Base-by-base conservation (phyloP, 129 eudicot genomes). In the Escallonia herrerae region DNA sequence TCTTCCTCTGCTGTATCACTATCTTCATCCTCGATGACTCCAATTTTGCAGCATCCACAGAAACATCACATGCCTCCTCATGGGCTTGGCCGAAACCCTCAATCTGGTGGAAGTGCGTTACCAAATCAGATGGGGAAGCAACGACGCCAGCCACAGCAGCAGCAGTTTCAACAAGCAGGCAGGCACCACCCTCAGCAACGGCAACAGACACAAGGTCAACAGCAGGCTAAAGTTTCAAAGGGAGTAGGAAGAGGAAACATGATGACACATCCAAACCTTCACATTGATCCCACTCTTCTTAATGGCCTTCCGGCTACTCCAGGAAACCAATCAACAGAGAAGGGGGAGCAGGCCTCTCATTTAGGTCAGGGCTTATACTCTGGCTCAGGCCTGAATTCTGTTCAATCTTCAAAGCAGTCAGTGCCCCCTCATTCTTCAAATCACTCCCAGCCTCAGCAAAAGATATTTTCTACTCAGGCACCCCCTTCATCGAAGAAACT, bases 231-330 rank as follows among this genome's bases (percentile, higher is more conserved):
- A 66, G 67, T 72, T 79, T 56, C 69, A 48, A 83, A 83, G 68
- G 91, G 86, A 74, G 85, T 76, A 45, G 95, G 86, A 43, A 84
- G 88, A 76, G 88, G 87, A 58, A 81, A 76, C 68, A 40, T 64
- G 71, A 56, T 67, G 69, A 73, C 72, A 73, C 81, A 89, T 66
- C 95, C 76, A 74, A 83, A 76, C 70, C 74, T 63, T 51, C 72
- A 83, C 8, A 60, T 63, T 15, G 91, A 90, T 64, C 64, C 85
- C 41, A 65, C 87, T 44, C 74, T 79, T 48, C 37, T 67, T 47
- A 82, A 87, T 67, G 95, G 93, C 12, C 82, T 78, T 39, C 69
- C 96, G 4, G 43, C 65, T 52, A 51, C 38, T 63, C 63, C 77
- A 3, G 96, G 73, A 37, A 60, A 71, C 63, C 89, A 72, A 51